These are phyloP conservation scores for Breviolum minutum DNA, from an alignment of 73 alveolate species.

Conservation along the genomic window DNA sequence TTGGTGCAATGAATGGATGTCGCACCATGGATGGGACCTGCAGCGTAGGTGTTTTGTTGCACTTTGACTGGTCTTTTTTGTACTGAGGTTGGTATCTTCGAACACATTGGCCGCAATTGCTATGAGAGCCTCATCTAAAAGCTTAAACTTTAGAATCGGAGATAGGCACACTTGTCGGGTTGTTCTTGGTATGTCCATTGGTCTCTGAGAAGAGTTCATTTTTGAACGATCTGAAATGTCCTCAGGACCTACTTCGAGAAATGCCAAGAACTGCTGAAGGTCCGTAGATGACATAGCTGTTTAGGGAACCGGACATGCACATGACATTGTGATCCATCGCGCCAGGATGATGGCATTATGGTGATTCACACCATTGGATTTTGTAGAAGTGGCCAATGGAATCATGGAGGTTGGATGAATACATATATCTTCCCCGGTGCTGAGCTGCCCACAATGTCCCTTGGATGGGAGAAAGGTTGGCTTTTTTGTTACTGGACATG, in stretches of 20 bases:
- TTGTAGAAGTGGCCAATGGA: conserved; percentile 51
- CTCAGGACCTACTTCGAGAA: conserved; percentile 64
- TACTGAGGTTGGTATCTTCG: conserved; percentile 38
- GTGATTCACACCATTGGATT: conserved; percentile 67
- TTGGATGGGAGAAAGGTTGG: neutral
- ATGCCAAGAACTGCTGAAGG: conserved; percentile 70
- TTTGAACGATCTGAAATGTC: neutral
- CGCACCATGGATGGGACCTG: too few species aligned
- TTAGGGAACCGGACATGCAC: too few species aligned
- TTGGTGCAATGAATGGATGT: too few species aligned
- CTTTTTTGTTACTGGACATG: neutral
- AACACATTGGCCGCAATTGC: conserved; percentile 77
- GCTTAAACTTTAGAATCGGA: too few species aligned
- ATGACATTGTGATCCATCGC: neutral
- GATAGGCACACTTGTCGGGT: too few species aligned
- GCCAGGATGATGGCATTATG: conserved; percentile 78
- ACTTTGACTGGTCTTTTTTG: neutral
- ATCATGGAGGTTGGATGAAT: conserved; percentile 83
- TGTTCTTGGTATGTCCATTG: too few species aligned
- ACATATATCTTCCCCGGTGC: conserved; percentile 76
- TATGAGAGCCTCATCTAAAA: neutral
- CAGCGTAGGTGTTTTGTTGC: too few species aligned
- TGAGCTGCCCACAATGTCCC: conserved; percentile 62
- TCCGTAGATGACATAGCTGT: neutral
- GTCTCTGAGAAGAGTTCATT: neutral